phyloP scores from a whole-genome alignment of 129 eudicot genomes.

The Flaveria bidentis region DNA sequence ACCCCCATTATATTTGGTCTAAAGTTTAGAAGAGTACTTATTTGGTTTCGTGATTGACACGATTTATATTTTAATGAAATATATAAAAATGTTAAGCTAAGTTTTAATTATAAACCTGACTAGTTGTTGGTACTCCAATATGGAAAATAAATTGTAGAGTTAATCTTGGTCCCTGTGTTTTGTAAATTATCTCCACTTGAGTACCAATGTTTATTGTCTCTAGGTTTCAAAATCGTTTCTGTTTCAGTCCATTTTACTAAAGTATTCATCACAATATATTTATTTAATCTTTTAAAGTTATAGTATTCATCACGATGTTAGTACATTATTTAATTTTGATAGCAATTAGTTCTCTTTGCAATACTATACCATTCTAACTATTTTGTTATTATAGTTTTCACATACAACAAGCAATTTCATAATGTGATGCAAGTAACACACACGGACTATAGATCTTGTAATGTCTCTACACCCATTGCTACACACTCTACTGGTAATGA shows the following conservation, averaged over 20 bases:
- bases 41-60: not conserved
- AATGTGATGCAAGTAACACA: constrained; percentile 95
- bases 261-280: too few species aligned
- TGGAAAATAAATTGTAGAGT: not conserved
- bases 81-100: not conserved
- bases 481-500: constrained; percentile 82
- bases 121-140: not conserved
- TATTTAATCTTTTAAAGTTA: too few species aligned
- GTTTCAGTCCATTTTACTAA: too few species aligned
- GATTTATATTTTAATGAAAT: not conserved
- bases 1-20: too few species aligned
- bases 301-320: too few species aligned
- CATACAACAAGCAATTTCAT: constrained; percentile 82
- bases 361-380: not conserved
- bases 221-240: too few species aligned
- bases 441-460: constrained; percentile 62
- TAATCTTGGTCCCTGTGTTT: too few species aligned
- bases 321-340: too few species aligned
- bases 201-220: too few species aligned
- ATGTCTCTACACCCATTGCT: constrained; percentile 60
- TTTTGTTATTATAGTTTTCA: constrained; percentile 51
- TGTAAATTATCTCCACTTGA: too few species aligned
- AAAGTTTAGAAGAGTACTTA: not conserved
- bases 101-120: not conserved
- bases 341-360: too few species aligned